These are phyloP conservation scores for Solanum etuberosum DNA, from an alignment of 257 asterid genomes.

Conservation along the genomic window DNA sequence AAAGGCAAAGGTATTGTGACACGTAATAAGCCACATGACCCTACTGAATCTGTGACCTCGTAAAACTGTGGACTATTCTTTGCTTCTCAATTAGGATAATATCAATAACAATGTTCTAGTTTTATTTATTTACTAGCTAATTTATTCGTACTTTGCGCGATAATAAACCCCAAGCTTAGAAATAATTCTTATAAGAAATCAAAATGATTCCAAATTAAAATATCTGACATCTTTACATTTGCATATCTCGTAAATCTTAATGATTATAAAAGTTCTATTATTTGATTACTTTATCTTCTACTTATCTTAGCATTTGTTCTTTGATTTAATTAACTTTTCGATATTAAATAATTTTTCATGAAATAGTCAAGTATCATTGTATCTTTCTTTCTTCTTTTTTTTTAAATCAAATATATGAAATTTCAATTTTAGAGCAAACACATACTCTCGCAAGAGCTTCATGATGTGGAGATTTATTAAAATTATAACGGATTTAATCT, in stretches of 20 bases:
- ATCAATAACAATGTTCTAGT: no score
- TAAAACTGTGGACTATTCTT: background rate
- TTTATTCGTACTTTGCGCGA: no score
- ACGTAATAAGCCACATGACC: background rate
- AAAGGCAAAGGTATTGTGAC: background rate
- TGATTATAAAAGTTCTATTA: background rate
- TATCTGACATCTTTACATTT: no score
- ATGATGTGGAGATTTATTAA: background rate
- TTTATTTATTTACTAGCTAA: no score
- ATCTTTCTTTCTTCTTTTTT: no score
- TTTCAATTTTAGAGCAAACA: background rate
- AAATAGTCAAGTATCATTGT: background rate
- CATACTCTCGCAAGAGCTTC: no score
- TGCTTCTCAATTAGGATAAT: background rate
- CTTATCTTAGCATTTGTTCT: background rate
- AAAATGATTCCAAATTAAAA: no score
- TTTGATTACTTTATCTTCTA: background rate
- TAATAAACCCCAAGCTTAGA: no score
- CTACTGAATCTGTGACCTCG: background rate
- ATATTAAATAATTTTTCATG: background rate
- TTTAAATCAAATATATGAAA: no score
- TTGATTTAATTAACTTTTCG: background rate
- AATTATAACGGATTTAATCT: no score
- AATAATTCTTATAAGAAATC: no score
- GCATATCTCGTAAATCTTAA: background rate